phyloP scores from a whole-genome alignment of 345 rosid genomes.

The Aurinia saxatilis region DNA sequence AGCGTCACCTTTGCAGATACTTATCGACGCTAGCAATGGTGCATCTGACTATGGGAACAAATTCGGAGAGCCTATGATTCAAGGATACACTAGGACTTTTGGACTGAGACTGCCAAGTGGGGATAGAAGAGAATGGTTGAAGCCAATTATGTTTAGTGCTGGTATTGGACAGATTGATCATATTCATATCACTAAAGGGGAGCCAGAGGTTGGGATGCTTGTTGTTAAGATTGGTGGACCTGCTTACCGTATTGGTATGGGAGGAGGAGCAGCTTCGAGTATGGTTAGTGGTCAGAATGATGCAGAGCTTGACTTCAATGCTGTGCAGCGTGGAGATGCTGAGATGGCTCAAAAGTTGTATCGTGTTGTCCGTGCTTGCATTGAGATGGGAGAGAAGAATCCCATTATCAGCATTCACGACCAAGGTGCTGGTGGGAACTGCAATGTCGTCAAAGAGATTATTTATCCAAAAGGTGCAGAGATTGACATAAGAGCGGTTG shows the following conservation, averaged over 20 bases:
- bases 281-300: conserved; percentile 98
- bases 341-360: conserved; percentile 95
- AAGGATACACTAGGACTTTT: conserved; percentile 81
- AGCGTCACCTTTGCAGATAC: conserved; percentile 87
- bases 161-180: conserved; percentile 98
- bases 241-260: conserved; percentile 96
- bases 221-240: conserved; percentile 98
- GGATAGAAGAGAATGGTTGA: conserved; percentile 92
- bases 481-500: conserved; percentile 71
- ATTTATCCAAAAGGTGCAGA: conserved; percentile 88
- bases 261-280: conserved; percentile 98
- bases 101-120: conserved; percentile 96
- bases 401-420: conserved; percentile 96
- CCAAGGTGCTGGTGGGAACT: conserved; percentile 97
- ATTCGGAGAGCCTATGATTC: conserved; percentile 93
- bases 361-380: conserved; percentile 83
- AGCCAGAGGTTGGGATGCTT: conserved; percentile 85
- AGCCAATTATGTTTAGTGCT: conserved; percentile 94
- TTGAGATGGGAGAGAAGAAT: conserved; percentile 87
- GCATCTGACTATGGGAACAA: conserved; percentile 96
- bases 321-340: conserved; percentile 96
- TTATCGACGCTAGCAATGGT: conserved; percentile 87
- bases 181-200: conserved; percentile 68
- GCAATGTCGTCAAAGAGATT: conserved; percentile 95
- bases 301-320: conserved; percentile 96